Base-by-base conservation (phyloP, 1,284 basidiomycete species). In the Tausonia pullulans region DNA sequence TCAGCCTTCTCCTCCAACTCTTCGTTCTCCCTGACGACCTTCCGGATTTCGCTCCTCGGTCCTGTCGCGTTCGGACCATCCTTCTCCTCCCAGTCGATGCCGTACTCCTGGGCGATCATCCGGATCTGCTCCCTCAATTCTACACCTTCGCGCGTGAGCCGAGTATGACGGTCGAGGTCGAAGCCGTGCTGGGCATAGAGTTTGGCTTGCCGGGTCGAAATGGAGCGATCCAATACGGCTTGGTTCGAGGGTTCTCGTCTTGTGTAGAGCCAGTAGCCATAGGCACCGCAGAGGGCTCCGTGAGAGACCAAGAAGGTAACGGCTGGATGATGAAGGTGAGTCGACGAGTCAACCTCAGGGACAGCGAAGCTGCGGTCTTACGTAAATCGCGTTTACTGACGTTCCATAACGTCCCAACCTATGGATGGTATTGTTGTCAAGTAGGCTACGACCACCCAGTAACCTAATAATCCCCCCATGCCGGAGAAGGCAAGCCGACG, bases 261-360 rank as follows among this genome's bases (percentile, higher is more conserved):
- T 9, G 60, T 58, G 8, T 50, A 43, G 9, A 65, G 49, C 39
- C 45, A 65, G 48, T 60, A 65, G 40, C 41, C 16, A 16, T 65
- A 65, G 2, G 48, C 53, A 3, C 27, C 54, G n/a, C 61, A 43
- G 41, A 65, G 45, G 7, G 48, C 59, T 1, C 52, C 41, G 10
- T 65, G 64, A 7, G 60, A 59, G 55, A 65, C 53, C 41, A 65
- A 55, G 55, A 61, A 65, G 2, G 64, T 65, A 8, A 58, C 44
- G 0, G 61, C 54, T 62, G 53, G 53, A 62, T 62, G 5, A 62
- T 46, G 39, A 11, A 14, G n/a, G 5, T 3, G 5, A 46, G 44
- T 58, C 44, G 48, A 43, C 57, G 45, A 58, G 10, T 46, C 57
- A 3, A 58, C 14, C 45, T 58, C 14, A 2, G 57, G 57, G 52